Base-by-base conservation (phyloP, 2,329 filamentous ascomycete species). In the Clonostachys sp. region DNA sequence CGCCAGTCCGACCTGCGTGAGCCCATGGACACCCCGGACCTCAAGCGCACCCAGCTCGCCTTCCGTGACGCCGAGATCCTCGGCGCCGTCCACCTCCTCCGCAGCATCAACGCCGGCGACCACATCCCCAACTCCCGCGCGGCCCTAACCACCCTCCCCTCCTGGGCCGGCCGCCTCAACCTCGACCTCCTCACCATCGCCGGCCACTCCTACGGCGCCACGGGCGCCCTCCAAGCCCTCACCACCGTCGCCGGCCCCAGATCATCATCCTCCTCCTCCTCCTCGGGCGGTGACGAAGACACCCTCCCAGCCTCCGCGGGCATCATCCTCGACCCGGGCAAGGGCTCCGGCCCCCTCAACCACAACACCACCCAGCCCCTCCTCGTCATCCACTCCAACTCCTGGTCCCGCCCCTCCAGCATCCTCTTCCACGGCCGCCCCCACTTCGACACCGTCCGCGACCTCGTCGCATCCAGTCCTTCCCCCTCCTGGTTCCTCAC, bases 141-240 rank as follows among this genome's bases (percentile, higher is more conserved):
- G 35, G 79, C 77, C 59, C 78, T 72, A 41, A 56, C 55, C 63
- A 49, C 65, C 51, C 69, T 83, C 2, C 55, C 65, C 4, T 62
- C 64, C 14, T 87, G 82, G 73, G 60, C 67, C 35, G 63, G 65
- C 47, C 72, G 80, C 10, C 71, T 87, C 7, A 73, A 84, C 58
- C 53, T 70, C 20, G 67, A 75, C 42, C 70, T 75, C 35, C 71
- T 84, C 53, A 72, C 80, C 42, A 70, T 86, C 9, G 77, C 70
- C 5, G 83, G 83, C 0, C 83, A 87, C 58, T 84, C 80, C 1
- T 86, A 83, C 63, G 84, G 84, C 44, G 83, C 82, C 3, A 86
- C 84, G 0, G 74, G 79, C 4, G 82, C 80, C 0, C 67, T 86
- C 17, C 80, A 83, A 49, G 75, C 78, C 4, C 67, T 86, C n/a